Conservation (phyloP, 805 yeast species). For the Pichia californica region DNA sequence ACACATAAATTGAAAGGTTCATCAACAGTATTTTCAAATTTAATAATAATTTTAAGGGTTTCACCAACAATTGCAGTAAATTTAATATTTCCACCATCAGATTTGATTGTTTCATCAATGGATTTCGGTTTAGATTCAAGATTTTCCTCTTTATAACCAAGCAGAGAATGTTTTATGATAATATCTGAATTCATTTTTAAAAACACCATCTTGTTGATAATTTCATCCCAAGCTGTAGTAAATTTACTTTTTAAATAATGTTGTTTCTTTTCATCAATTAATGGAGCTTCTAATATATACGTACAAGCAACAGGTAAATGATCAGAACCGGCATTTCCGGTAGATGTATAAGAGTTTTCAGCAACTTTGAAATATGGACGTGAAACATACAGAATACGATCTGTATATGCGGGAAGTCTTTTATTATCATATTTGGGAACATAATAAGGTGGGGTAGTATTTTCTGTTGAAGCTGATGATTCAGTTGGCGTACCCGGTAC, state of each 20-base stretch:
- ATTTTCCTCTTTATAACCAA: constrained; percentile 13
- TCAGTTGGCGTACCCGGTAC: neutral
- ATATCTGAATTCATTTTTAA: constrained; percentile 33
- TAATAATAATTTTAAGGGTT: constrained; percentile 14
- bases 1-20: constrained; percentile 35
- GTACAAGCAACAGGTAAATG: constrained; percentile 49
- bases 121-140: constrained; percentile 23
- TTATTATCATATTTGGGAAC: constrained; percentile 22
- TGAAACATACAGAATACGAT: constrained; percentile 40
- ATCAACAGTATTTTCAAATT: constrained; percentile 31
- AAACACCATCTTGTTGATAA: constrained; percentile 25
- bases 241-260: constrained; percentile 30
- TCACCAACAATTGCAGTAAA: constrained; percentile 11
- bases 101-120: neutral
- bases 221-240: constrained; percentile 25
- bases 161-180: neutral
- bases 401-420: constrained; percentile 55
- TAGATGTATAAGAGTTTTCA: constrained; percentile 17
- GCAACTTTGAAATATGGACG: constrained; percentile 13
- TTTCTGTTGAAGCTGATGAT: neutral
- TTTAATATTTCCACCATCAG: neutral
- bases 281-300: constrained; percentile 25
- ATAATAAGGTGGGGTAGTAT: constrained; percentile 4
- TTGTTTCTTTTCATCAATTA: constrained; percentile 34
- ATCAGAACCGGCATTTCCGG: constrained; percentile 36